Base-by-base conservation (phyloP, 352 stramenopile genomes). In the Aphanomyces invadans region DNA sequence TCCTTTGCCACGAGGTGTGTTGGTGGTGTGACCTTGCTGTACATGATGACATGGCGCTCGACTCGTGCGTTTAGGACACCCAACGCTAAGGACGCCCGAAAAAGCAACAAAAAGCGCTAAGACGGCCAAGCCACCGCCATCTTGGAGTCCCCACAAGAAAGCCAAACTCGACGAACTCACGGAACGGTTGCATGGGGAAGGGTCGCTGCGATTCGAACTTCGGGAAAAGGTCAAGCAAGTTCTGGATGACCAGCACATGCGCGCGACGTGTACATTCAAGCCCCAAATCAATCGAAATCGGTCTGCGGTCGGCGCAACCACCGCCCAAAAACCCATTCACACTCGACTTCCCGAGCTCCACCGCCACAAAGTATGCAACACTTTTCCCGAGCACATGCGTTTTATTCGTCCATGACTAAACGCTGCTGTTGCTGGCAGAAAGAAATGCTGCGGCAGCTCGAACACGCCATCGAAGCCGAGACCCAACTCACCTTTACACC, bases 301-400 rank as follows among this genome's bases (percentile, higher is more conserved):
- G 0, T 74, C 71, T 10, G 64, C 60, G 0, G 64, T 92, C 57
- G 64, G 77, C 2, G 75, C 57, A 26, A 60, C 65, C 25, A 71
- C 69, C 1, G 71, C 79, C 42, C 83, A 90, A 63, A 89, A 86
- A 42, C 84, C 84, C 9, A 83, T 92, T 59, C 80, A 90, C 11
- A 63, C 87, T 33, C 77, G 83, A 1, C 53, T 90, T 7, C 71
- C 65, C 0, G 79, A 89, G 29, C 69, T 90, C 25, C 81, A 90
- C 45, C 79, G 80, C 10, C 74, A 76, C 36, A 89, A 88, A 76
- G 81, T 92, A 71, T n/a, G 28, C 31, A 12, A 42, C 2, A 55
- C 17, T 67, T 52, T n/a, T n/a, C n/a, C n/a, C n/a, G n/a, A n/a
- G n/a, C n/a, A n/a, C n/a, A n/a, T n/a, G n/a, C n/a, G n/a, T n/a